Base-by-base conservation (phyloP, 371 early-diverging fungal species). In the Mucor plumbeus region DNA sequence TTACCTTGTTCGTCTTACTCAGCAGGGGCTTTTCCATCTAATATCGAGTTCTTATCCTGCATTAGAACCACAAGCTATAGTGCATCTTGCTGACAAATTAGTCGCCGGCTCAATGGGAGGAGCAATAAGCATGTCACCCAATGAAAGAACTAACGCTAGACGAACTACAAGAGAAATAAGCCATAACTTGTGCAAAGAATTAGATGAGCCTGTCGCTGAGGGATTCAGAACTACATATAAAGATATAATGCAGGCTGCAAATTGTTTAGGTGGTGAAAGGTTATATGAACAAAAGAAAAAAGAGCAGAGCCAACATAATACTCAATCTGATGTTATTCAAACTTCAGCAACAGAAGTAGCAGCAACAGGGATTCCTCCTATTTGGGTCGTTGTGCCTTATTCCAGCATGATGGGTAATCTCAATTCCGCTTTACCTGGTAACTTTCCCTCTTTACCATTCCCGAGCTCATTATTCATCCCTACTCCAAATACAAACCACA, bases 201-300 rank as follows among this genome's bases (percentile, higher is more conserved):
- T 15, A 13, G 48, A 44, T 8, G 63, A 63, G 10, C 61, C 67
- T 17, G 56, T 71, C 14, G 67, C 50, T 1, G 47, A 62, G 19
- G 71, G 71, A 1, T 71, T 67, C 40, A 67, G 34, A 21, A 71
- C 71, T 5, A 71, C 71, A 0, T 71, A 47, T 26, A 63, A 67
- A 43, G 39, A 71, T 7, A 55, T 71, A 5, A 44, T 34, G 40
- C 5, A 33, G 5, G 47, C 39, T 8, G 56, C 55, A 15, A 26
- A 56, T 15, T 35, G 43, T 2, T 55, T 71, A 17, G 38, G 44
- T 1, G 38, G 59, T 43, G 59, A 59, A 21, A 36, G 53, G 5
- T 26, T 62, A 0, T 39, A 41, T 5, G 17, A 67, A 13, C n/a
- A 50, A 4, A n/a, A 56, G 26, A 31, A 47, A 43, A 3, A 61